Percentiles rank a stretch among this genome's conserved stretches.
Evolutionary conservation across 768 basidiomycete genomes (phyloP).

Genomic region (Lentinula edodes): DNA sequence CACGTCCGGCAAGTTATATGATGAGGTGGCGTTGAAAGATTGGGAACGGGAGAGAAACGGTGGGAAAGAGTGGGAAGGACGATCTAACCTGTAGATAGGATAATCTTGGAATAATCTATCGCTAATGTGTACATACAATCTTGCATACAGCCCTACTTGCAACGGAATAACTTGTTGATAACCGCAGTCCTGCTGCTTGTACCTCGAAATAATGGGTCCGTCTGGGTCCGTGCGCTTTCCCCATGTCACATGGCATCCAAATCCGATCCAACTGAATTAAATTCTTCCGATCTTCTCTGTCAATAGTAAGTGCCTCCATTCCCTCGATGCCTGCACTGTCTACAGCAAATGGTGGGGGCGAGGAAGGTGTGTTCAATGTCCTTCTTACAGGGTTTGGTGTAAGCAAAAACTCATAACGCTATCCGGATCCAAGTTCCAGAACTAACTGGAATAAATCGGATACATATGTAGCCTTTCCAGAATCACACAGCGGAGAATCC

Average conservation of each 20-base stretch:
- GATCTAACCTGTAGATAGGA: neutral
- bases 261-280: no score
- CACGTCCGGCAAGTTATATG: conserved; percentile 45
- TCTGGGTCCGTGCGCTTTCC: neutral
- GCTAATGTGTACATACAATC: neutral
- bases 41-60: conserved; percentile 54
- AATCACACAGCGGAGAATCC: conserved; percentile 51
- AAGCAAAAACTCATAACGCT: conserved; percentile 19
- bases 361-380: conserved; percentile 34
- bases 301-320: no score
- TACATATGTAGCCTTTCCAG: conserved; percentile 39
- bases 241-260: neutral
- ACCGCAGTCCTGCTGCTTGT: no score
- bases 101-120: neutral
- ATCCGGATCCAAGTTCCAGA: conserved; percentile 9
- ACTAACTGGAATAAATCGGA: conserved; percentile 12
- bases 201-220: no score
- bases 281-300: no score
- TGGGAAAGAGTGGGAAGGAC: conserved; percentile 44
- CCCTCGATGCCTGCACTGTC: conserved; percentile 26
- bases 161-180: neutral
- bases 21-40: conserved; percentile 46
- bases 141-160: neutral
- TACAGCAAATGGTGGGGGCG: conserved; percentile 15
- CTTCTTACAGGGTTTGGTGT: conserved; percentile 52